Evolutionary conservation across 345 rosid species (phyloP).

Genomic region (Limnanthes douglasii): DNA sequence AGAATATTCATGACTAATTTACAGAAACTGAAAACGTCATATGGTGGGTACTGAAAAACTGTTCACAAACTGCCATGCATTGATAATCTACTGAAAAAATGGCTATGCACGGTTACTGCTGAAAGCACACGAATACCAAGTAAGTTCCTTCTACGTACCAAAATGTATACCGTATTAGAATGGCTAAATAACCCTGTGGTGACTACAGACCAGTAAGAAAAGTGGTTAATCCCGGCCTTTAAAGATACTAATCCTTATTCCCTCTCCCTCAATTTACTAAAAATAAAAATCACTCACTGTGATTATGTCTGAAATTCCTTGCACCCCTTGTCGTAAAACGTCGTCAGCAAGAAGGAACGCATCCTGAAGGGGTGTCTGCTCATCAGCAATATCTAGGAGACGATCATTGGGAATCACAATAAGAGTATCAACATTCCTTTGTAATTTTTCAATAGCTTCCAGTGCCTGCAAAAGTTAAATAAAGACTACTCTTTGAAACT

Average conservation of each 20-base stretch:
- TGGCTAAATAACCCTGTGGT: no score
- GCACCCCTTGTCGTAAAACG: slow-evolving; percentile 98
- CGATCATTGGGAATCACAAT: slow-evolving; percentile 97
- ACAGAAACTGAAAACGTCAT: no score
- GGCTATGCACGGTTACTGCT: background rate
- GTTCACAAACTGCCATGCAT: background rate
- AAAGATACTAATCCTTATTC: no score
- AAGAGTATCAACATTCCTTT: slow-evolving; percentile 89
- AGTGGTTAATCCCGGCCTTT: no score
- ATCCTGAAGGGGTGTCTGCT: slow-evolving; percentile 94
- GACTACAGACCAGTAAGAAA: no score
- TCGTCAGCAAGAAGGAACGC: slow-evolving; percentile 99
- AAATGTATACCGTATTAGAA: no score
- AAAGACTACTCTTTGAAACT: background rate
- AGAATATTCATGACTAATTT: no score
- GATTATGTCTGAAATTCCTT: slow-evolving; percentile 95
- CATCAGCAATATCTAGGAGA: slow-evolving; percentile 91
- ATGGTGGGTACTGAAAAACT: no score
- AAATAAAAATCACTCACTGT: no score
- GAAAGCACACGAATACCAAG: no score
- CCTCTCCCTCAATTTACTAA: no score
- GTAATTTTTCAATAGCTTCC: slow-evolving; percentile 90
- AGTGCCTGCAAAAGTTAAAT: slow-evolving; percentile 45
- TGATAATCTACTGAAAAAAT: background rate
- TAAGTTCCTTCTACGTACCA: no score